Percentiles rank a stretch among this genome's conserved stretches.
Conservation (phyloP, 2,329 filamentous ascomycete species). For the Beauveria scarabaeidicola region DNA sequence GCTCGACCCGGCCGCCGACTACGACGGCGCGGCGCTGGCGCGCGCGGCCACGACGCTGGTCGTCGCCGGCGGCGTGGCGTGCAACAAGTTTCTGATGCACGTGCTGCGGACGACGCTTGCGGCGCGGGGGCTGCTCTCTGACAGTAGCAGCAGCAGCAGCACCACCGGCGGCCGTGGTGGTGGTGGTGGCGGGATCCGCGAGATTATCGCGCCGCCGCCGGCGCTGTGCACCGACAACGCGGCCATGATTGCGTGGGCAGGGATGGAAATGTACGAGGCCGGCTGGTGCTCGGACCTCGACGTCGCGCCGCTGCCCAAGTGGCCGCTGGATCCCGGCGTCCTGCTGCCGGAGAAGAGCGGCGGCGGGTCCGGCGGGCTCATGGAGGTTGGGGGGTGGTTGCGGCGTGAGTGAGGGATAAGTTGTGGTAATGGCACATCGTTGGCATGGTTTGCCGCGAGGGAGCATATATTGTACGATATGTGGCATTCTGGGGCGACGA, state of each 20-base stretch:
- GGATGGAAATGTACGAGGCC: conserved; percentile 79
- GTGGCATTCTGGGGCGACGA: background rate
- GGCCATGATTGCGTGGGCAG: conserved; percentile 94
- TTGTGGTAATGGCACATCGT: background rate
- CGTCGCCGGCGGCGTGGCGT: conserved; percentile 83
- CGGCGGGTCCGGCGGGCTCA: conserved; percentile 46
- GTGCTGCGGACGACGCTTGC: conserved; percentile 52
- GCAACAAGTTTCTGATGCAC: conserved; percentile 68
- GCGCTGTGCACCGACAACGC: conserved; percentile 88
- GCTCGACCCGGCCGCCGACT: conserved; percentile 30
- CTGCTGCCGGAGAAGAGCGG: background rate
- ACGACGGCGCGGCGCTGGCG: conserved; percentile 10
- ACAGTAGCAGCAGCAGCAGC: background rate
- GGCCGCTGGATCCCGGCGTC: conserved; percentile 58
- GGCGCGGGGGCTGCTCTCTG: conserved; percentile 51
- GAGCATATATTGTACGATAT: background rate
- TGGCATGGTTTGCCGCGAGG: background rate
- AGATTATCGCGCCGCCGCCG: conserved; percentile 65
- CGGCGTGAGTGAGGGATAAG: conserved; percentile 14
- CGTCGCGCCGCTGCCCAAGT: conserved; percentile 55
- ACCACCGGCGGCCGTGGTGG: conserved; percentile 26
- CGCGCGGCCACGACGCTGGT: conserved; percentile 56
- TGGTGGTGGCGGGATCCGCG: background rate
- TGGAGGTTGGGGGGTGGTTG: conserved; percentile 48
- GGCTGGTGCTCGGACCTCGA: conserved; percentile 60